Percentiles rank a stretch among this genome's conserved stretches.
Conservation (phyloP, 2,329 filamentous ascomycete genomes). For the Trichothecium sympodiale region DNA sequence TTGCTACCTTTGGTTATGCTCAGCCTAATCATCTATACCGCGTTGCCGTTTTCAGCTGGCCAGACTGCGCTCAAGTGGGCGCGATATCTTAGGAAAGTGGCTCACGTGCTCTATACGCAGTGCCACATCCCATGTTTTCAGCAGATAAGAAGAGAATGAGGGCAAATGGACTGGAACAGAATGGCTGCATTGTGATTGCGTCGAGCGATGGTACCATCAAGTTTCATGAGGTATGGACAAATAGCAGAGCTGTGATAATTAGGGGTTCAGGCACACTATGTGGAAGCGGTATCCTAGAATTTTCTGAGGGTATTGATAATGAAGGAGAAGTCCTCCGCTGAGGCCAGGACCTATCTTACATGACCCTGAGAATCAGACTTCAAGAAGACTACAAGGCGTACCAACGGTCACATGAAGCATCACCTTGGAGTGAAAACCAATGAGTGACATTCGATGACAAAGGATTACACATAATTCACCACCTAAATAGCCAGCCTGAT, state of each 20-base stretch:
- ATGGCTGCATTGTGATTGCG: slow-evolving; percentile 72
- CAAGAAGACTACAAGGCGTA: too few relatives aligned
- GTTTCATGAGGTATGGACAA: slow-evolving; percentile 91
- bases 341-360: slow-evolving; percentile 26
- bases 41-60: slow-evolving; percentile 92
- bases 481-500: too few relatives aligned
- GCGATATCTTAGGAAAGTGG: slow-evolving; percentile 76
- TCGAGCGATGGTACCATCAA: slow-evolving; percentile 87
- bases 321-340: slow-evolving; percentile 61
- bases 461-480: too few relatives aligned
- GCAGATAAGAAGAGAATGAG: slow-evolving; percentile 14
- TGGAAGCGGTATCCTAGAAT: slow-evolving; percentile 77
- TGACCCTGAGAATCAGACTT: not conserved
- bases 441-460: too few relatives aligned
- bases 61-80: slow-evolving; percentile 74
- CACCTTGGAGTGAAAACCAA: too few relatives aligned
- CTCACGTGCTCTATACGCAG: slow-evolving; percentile 74
- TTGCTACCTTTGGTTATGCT: slow-evolving; percentile 86
- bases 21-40: slow-evolving; percentile 82
- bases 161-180: slow-evolving; percentile 15
- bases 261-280: slow-evolving; percentile 54
- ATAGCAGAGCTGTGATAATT: slow-evolving; percentile 41
- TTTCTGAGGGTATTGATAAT: slow-evolving; percentile 67
- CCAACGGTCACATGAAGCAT: too few relatives aligned
- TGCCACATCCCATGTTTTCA: slow-evolving; percentile 58